Evolutionary conservation across 176 grass and related monocot species (phyloP).

Genomic region (Zoysia pacifica): DNA sequence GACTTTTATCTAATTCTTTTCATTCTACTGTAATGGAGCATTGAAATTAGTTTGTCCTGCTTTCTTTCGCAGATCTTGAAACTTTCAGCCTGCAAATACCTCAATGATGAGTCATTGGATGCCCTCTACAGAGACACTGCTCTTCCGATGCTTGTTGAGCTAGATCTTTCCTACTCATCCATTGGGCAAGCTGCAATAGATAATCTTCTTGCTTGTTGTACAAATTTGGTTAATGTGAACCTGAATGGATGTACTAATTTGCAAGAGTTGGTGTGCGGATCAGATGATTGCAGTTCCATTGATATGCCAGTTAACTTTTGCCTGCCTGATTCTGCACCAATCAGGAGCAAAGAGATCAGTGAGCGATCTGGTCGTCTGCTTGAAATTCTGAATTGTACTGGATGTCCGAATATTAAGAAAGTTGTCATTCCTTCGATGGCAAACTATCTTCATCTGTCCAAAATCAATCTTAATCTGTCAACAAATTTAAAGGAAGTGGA

Average conservation of each 20-base stretch:
- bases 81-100: constrained; percentile 95
- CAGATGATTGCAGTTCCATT: constrained; percentile 40
- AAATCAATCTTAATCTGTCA: constrained; percentile 96
- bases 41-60: constrained; percentile 7
- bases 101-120: constrained; percentile 78
- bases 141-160: constrained; percentile 77
- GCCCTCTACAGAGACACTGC: constrained; percentile 76
- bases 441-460: constrained; percentile 69
- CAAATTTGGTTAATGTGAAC: constrained; percentile 87
- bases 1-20: no score
- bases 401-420: constrained; percentile 94
- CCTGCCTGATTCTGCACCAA: constrained; percentile 33
- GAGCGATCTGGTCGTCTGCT: constrained; percentile 54
- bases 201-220: constrained; percentile 73
- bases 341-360: constrained; percentile 31
- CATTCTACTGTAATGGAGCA: neutral
- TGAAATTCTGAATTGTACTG: constrained; percentile 91
- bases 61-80: constrained; percentile 65
- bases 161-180: constrained; percentile 97
- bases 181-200: constrained; percentile 78
- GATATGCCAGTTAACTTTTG: constrained; percentile 56
- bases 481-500: constrained; percentile 93
- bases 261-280: constrained; percentile 74
- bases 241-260: constrained; percentile 90
- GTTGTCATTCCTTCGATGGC: constrained; percentile 68